Percentiles rank a stretch among this genome's conserved stretches.
Conservation (phyloP, 108 stramenopile species). For the Skeletonema grethae region DNA sequence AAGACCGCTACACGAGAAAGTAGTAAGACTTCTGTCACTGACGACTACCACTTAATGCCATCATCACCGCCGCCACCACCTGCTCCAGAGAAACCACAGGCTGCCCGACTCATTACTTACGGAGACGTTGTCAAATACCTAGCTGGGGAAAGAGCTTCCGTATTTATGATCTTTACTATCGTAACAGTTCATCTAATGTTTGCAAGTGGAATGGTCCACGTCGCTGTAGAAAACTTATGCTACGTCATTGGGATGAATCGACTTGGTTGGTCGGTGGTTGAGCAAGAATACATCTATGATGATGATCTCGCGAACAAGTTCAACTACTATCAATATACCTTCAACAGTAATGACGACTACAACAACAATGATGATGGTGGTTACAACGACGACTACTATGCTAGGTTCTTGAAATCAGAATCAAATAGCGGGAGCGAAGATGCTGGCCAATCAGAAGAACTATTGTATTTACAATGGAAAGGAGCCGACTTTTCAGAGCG, state of each 20-base stretch:
- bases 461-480: conserved; percentile 40
- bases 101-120: conserved; percentile 47
- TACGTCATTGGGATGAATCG: conserved; percentile 49
- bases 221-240: conserved; percentile 49
- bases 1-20: not conserved
- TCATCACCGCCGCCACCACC: not conserved
- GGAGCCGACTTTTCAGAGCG: conserved; percentile 41
- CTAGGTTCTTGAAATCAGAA: not conserved
- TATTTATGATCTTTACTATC: conserved; percentile 39
- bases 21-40: not conserved
- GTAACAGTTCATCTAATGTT: conserved; percentile 54
- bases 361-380: not conserved
- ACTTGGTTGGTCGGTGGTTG: conserved; percentile 40
- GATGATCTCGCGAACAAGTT: conserved; percentile 2
- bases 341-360: not conserved
- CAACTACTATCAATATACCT: not conserved
- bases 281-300: conserved; percentile 21
- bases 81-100: conserved; percentile 12
- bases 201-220: conserved; percentile 43
- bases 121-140: conserved; percentile 49
- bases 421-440: conserved; percentile 6
- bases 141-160: conserved; percentile 27
- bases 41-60: conserved; percentile 1
- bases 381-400: conserved; percentile 13
- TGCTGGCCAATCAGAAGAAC: conserved; percentile 26